Conservation (phyloP, 768 basidiomycete species). For the Termitomyces sp. region DNA sequence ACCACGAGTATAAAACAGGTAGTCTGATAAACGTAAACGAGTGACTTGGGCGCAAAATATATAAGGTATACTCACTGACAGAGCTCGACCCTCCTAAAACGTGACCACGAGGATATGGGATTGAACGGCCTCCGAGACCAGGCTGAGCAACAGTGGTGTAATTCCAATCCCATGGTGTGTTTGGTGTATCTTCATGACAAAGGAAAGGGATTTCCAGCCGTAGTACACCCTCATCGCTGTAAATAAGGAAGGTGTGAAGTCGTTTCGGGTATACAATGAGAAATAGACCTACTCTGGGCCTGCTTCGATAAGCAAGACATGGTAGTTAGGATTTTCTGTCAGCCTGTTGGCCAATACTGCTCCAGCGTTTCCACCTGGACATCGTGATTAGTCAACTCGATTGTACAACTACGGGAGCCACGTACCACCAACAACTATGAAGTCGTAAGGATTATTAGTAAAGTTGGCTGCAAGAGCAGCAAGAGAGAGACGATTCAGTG, state of each 20-base stretch:
- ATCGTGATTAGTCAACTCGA: neutral
- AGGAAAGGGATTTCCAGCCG: slow-evolving; percentile 6
- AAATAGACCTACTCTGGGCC: slow-evolving; percentile 4
- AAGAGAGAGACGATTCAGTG: neutral
- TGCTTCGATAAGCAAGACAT: slow-evolving; percentile 12
- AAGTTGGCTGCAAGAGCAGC: neutral
- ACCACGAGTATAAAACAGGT: neutral
- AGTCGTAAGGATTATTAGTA: neutral
- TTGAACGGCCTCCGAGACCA: slow-evolving; percentile 6
- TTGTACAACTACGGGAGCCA: neutral
- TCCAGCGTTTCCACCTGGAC: slow-evolving; percentile 9
- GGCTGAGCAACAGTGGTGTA: slow-evolving; percentile 11
- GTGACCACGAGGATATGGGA: slow-evolving; percentile 11
- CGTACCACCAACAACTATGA: slow-evolving; percentile 11
- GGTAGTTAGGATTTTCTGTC: slow-evolving; percentile 9
- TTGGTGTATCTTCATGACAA: slow-evolving; percentile 1
- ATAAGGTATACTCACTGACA: slow-evolving; percentile 1
- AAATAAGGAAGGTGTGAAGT: neutral
- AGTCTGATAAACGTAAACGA: neutral
- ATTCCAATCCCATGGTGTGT: slow-evolving; percentile 13
- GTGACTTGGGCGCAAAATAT: neutral
- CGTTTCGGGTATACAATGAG: neutral
- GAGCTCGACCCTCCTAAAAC: slow-evolving; percentile 10
- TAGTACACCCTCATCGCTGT: slow-evolving; percentile 5
- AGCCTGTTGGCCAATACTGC: slow-evolving; percentile 10